These are phyloP conservation scores for Thraustochytrium sp. DNA, from an alignment of 352 stramenopile species.

Conservation along the genomic window DNA sequence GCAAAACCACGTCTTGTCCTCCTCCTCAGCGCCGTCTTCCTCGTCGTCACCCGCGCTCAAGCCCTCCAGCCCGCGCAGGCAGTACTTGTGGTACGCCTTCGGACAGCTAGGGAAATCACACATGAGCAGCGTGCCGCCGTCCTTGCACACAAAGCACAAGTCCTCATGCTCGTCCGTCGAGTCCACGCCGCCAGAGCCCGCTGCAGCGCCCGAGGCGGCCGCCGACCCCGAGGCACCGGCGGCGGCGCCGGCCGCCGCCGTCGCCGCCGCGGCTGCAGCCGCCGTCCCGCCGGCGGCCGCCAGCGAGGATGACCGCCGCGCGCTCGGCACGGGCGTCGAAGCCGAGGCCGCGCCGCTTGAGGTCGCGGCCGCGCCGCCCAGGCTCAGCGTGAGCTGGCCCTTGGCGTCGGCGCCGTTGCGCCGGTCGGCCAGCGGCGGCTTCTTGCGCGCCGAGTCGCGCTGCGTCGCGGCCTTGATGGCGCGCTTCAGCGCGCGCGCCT, in stretches of 20 bases:
- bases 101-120: slow-evolving; percentile 22
- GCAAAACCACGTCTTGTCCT: slow-evolving; percentile 4
- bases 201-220: no score
- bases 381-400: no score
- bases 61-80: not conserved
- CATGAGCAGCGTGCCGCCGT: slow-evolving; percentile 23
- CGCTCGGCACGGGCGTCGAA: no score
- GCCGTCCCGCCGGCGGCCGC: no score
- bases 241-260: no score
- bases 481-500: not conserved
- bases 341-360: not conserved
- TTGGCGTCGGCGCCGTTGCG: not conserved
- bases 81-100: slow-evolving; percentile 34
- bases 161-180: not conserved
- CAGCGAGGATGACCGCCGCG: no score
- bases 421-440: not conserved
- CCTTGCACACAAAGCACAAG: slow-evolving; percentile 10
- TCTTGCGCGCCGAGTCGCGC: not conserved
- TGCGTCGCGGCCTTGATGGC: not conserved
- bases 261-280: no score
- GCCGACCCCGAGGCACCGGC: no score
- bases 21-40: not conserved
- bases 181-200: no score
- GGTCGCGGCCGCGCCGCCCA: no score
- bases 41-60: not conserved